Conservation (phyloP, 176 grass and related monocot genomes). For the Cocos nucifera region DNA sequence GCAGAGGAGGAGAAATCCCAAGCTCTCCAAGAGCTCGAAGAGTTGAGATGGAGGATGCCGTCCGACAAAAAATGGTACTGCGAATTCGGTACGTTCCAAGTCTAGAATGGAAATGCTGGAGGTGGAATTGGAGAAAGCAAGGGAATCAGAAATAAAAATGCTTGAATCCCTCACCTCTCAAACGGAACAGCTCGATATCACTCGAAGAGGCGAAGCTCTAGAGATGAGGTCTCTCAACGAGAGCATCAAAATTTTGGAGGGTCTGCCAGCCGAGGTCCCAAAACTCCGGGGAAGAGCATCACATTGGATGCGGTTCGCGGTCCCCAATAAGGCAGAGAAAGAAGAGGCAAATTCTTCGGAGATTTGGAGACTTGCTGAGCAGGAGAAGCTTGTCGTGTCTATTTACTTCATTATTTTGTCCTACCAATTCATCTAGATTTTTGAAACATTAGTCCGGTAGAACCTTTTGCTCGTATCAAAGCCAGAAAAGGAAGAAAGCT, state of each 20-base stretch:
- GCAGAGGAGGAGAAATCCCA: slow-evolving; percentile 41
- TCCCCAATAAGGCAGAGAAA: too few species aligned
- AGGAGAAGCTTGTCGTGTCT: slow-evolving; percentile 31
- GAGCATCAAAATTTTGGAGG: neutral
- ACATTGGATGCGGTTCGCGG: too few species aligned
- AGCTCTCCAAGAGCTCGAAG: slow-evolving; percentile 49
- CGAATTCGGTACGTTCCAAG: slow-evolving; percentile 14
- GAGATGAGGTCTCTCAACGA: slow-evolving; percentile 33
- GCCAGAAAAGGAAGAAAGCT: too few species aligned
- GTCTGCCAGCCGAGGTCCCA: too few species aligned
- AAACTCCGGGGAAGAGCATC: too few species aligned
- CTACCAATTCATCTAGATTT: too few species aligned
- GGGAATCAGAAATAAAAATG: slow-evolving; percentile 35
- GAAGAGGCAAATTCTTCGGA: slow-evolving; percentile 11
- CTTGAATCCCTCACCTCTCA: slow-evolving; percentile 32
- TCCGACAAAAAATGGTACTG: slow-evolving; percentile 21
- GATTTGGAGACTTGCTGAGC: slow-evolving; percentile 42
- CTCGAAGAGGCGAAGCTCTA: slow-evolving; percentile 64
- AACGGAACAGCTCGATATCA: slow-evolving; percentile 79
- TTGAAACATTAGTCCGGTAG: too few species aligned
- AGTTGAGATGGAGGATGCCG: slow-evolving; percentile 41
- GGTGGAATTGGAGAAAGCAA: slow-evolving; percentile 34
- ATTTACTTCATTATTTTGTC: too few species aligned
- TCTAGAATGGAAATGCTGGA: slow-evolving; percentile 37
- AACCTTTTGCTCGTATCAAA: too few species aligned